Base-by-base conservation (phyloP, 345 rosid genomes). In the Lenwebbia sp. region DNA sequence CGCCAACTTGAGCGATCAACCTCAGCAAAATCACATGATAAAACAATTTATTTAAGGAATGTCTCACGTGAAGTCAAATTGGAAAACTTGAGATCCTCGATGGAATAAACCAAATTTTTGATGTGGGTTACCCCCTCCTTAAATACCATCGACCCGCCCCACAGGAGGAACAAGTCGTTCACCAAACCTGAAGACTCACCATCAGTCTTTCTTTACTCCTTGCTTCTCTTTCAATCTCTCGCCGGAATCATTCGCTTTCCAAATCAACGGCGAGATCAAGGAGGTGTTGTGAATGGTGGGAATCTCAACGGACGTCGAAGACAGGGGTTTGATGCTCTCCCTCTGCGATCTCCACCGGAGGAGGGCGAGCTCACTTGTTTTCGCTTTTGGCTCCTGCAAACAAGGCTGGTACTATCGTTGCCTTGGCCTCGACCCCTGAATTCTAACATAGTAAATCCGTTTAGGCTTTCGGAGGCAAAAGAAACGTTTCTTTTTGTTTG, bases 381-480 rank as follows among this genome's bases (percentile, higher is more conserved):
- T 94, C 88, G 91, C 97, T 74, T 97, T 96, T 89, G 99, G 96
- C n/a, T 96, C 98, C 83, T 95, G 99, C 96, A 98, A 95, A 86
- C 95, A 90, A 89, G 97, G 95, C 95, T 96, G 99, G 99, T 98
- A 95, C 97, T 94, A 91, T 82, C 99, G 96, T 94, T 95, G 99
- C 98, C 88, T 93, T 83, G 98, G 98, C 90, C 86, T 94, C 90
- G 96, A 98, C 96, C 99, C 99, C 84, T 96, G 91, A 92, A 87
- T 70, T 33, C 78, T 65, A 19, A 13, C 75, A 0, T 14, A 9
- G 44, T 33, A 21, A 53, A 8, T 83, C 84, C 75, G 14, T 21
- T 28, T 65, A 23, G 52, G 6, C 87, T 86, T 55, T 47, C 25
- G 52, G 50, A 44, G 22, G 70, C 75, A 14, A n/a, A 23, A 41